Evolutionary conservation across 306 rosid genomes (phyloP), one percentile per base, ranked within the genome.

Genomic region (Lupinus albus): DNA sequence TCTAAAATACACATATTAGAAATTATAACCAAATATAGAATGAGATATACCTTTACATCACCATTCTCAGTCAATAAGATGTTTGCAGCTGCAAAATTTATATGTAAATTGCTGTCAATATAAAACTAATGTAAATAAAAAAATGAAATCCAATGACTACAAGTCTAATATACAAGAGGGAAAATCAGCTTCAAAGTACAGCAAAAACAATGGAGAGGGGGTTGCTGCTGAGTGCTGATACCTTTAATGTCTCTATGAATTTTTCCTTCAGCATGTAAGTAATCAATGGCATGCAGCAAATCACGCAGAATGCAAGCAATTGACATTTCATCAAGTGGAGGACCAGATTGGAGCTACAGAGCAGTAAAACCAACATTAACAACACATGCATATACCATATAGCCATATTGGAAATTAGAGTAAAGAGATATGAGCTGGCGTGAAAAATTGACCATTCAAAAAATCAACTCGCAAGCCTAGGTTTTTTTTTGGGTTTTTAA

Each of bases 191-290:
- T 61, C 36, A 8, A 76, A 61, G 69, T 38, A 54, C 52, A 14
- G 14, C 16, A 76, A 72, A 47, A 21, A 32, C 28, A 74, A 68
- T n/a, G 30, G 18, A n/a, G 2, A 63, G 3, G 17, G 38, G 51
- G 30, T 60, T 59, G 66, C 15, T 11, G 61, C 44, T 36, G 46
- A 74, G 12, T 11, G 61, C 44, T 36, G 46, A 74, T 61, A 94
- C 99, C 99, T 90, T 94, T 94, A 53, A 94, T 84, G 80, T 94
- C 99, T 78, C 99, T 82, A 79, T 94, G 99, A 73, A 94, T 94
- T 79, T 94, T 94, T 70, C 99, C 97, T 88, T 94, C 97, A 61
- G 20, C 82, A 53, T 90, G 99, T 50, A 94, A 84, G 82, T 94
- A 94, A 78, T 94, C 97, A 73, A 94, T 41, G 21, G 99, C 99